phyloP scores from a whole-genome alignment of 768 basidiomycete genomes.

The Naematelia aurantialba region DNA sequence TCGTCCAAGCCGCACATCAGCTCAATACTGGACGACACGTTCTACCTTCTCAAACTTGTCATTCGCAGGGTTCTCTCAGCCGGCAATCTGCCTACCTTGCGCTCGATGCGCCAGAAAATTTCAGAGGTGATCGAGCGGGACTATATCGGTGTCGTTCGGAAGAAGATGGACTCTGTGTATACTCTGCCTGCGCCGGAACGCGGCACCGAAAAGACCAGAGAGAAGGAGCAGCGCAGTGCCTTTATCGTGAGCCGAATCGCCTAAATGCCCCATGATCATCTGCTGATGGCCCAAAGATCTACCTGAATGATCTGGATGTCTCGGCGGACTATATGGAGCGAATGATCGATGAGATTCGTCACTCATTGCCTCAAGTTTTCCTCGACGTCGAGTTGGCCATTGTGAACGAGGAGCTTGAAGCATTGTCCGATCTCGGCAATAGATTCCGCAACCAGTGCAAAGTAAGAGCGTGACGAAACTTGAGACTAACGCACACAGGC shows the following conservation, averaged over 20 bases:
- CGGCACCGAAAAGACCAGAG: slow-evolving; percentile 66
- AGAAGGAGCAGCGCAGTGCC: slow-evolving; percentile 70
- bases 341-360: slow-evolving; percentile 58
- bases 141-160: slow-evolving; percentile 73
- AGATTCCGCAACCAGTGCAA: slow-evolving; percentile 71
- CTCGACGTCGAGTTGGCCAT: slow-evolving; percentile 57
- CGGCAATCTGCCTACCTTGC: slow-evolving; percentile 62
- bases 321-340: slow-evolving; percentile 86
- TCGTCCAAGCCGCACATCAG: slow-evolving; percentile 58
- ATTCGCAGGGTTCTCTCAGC: slow-evolving; percentile 72
- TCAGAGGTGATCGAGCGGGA: slow-evolving; percentile 76
- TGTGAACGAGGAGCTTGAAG: slow-evolving; percentile 53
- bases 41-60: slow-evolving; percentile 88
- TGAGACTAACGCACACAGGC: slow-evolving; percentile 53
- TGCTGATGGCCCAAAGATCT: slow-evolving; percentile 57
- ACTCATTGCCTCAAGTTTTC: slow-evolving; percentile 66
- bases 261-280: not conserved
- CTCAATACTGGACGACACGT: slow-evolving; percentile 71
- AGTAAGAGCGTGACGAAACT: slow-evolving; percentile 53
- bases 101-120: slow-evolving; percentile 62
- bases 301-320: slow-evolving; percentile 90
- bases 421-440: slow-evolving; percentile 27
- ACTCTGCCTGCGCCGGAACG: slow-evolving; percentile 52
- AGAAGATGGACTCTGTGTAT: slow-evolving; percentile 85
- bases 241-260: slow-evolving; percentile 70